phyloP scores from a whole-genome alignment of 805 yeast species.

The Wickerhamiella shivajii region DNA sequence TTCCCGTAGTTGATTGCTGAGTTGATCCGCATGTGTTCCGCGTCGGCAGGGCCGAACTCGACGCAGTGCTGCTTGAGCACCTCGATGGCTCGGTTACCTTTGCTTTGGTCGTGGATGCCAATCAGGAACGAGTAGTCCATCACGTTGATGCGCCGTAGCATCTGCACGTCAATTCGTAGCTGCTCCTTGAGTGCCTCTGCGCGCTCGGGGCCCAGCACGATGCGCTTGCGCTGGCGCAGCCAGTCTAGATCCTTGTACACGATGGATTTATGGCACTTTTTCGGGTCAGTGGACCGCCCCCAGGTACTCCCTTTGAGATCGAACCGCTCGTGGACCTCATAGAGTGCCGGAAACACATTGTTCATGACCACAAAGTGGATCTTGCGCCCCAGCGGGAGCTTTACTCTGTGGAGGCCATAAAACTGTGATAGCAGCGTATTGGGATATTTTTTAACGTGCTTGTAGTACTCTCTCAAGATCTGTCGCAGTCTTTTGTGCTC shows the following conservation, averaged over 20 bases:
- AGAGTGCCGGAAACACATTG: slow-evolving; percentile 86
- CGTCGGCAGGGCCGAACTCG: slow-evolving; percentile 17
- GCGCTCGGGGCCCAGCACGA: slow-evolving; percentile 66
- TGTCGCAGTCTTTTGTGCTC: slow-evolving; percentile 76
- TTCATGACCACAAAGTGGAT: slow-evolving; percentile 94
- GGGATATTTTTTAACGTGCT: slow-evolving; percentile 71
- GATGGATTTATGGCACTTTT: slow-evolving; percentile 19
- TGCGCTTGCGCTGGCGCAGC: slow-evolving; percentile 47
- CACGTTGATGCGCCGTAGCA: slow-evolving; percentile 61
- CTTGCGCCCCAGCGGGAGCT: slow-evolving; percentile 69
- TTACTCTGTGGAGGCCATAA: slow-evolving; percentile 87
- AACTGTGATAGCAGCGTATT: slow-evolving; percentile 87
- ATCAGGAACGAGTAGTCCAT: slow-evolving; percentile 91
- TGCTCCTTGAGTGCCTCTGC: slow-evolving; percentile 48
- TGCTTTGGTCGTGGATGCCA: slow-evolving; percentile 68
- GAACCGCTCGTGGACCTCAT: slow-evolving; percentile 69
- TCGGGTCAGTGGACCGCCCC: slow-evolving; percentile 38
- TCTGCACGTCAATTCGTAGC: slow-evolving; percentile 55
- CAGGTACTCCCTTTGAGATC: slow-evolving; percentile 89
- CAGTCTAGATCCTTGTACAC: slow-evolving; percentile 84
- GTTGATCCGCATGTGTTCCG: not conserved
- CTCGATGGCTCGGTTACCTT: slow-evolving; percentile 33
- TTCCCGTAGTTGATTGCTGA: slow-evolving; percentile 10
- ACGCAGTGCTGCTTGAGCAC: slow-evolving; percentile 11
- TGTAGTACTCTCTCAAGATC: slow-evolving; percentile 60